Conservation (phyloP, 2,329 filamentous ascomycete genomes). For the Verticillium dahliae region DNA sequence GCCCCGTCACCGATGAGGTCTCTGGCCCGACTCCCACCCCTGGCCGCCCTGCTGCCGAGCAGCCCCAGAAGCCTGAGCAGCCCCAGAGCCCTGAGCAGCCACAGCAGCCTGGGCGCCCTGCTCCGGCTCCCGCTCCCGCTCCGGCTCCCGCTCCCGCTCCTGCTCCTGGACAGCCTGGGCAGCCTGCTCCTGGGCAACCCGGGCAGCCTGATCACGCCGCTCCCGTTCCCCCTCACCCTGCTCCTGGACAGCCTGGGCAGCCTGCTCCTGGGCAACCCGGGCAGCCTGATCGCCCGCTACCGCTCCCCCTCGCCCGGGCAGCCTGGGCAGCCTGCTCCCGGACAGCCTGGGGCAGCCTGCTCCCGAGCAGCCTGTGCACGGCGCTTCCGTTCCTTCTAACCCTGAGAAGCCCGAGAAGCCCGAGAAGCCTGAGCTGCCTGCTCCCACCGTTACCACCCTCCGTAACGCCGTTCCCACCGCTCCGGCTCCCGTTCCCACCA, state of each 20-base stretch:
- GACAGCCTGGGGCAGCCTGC: not conserved
- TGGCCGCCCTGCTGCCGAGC: not conserved
- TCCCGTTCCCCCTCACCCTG: too few species aligned
- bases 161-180: not conserved
- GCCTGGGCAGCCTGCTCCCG: not conserved
- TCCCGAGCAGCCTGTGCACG: not conserved
- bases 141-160: too few species aligned
- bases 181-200: not conserved
- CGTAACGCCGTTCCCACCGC: not conserved
- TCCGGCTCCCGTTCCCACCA: not conserved
- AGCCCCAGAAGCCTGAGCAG: not conserved
- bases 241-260: too few species aligned
- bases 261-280: not conserved
- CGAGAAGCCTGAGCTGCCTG: not conserved
- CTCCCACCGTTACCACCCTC: not conserved
- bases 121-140: not conserved
- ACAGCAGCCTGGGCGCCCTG: not conserved
- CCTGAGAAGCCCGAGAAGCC: not conserved
- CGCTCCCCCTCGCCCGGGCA: too few species aligned
- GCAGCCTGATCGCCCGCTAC: not conserved
- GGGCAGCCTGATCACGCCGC: not conserved
- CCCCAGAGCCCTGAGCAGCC: too few species aligned
- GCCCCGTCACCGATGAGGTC: constrained; percentile 15
- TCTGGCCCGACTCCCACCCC: not conserved
- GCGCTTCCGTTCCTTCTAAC: too few species aligned